Percentiles rank a stretch among this genome's conserved stretches.
These are phyloP conservation scores for Zygosaccharomyces bisporus DNA, from an alignment of 805 yeast species.

Conservation along the genomic window DNA sequence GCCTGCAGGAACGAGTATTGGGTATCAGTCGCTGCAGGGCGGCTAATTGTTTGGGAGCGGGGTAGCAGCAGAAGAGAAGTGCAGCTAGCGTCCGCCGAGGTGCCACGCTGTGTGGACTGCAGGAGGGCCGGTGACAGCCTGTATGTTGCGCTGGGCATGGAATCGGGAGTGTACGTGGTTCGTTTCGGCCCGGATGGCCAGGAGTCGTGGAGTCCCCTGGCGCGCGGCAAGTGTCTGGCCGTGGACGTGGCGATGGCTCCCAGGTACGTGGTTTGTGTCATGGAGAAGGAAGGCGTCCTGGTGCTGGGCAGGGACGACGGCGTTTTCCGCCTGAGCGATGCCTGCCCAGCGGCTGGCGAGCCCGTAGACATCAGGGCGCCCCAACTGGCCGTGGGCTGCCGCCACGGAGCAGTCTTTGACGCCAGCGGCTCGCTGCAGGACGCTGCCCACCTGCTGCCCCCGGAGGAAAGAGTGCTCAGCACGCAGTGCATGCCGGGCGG, in stretches of 20 bases:
- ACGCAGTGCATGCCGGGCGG: conserved; percentile 1
- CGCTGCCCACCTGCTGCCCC: conserved; percentile 3
- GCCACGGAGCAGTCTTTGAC: conserved; percentile 7
- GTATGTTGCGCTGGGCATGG: neutral
- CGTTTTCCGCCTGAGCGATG: neutral
- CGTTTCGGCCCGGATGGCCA: neutral
- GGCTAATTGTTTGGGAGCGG: neutral
- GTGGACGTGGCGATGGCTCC: conserved; percentile 11
- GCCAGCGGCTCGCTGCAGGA: neutral
- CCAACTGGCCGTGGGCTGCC: neutral
- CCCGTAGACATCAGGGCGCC: neutral
- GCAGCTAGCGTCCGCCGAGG: neutral
- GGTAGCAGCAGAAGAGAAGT: neutral
- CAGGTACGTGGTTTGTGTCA: conserved; percentile 5
- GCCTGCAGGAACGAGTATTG: neutral
- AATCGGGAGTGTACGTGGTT: neutral
- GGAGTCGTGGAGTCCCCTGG: conserved; percentile 1
- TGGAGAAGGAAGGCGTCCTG: conserved; percentile 8
- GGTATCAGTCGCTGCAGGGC: neutral
- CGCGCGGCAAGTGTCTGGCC: conserved; percentile 4
- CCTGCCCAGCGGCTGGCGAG: neutral
- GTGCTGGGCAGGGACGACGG: conserved; percentile 6
- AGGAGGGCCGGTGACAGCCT: neutral
- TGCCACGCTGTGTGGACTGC: neutral
- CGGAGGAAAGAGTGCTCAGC: conserved; percentile 11